Evolutionary conservation across 176 grass and related monocot species (phyloP).

Genomic region (Puccinellia tenuiflora): DNA sequence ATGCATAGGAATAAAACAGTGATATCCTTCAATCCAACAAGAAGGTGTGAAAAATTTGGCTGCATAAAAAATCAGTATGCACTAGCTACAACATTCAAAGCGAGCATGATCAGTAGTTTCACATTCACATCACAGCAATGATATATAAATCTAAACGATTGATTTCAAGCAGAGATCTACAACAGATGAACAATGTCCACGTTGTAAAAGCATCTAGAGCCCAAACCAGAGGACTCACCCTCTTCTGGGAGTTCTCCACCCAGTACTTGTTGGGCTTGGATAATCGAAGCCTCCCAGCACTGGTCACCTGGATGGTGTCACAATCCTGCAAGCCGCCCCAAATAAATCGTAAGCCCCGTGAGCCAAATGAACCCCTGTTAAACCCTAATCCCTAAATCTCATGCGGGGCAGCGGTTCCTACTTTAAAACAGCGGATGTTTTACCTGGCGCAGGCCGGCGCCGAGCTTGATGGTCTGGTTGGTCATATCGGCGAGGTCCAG

Average conservation of each 20-base stretch:
- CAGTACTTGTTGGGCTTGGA: constrained; percentile 96
- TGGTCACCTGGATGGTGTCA: constrained; percentile 63
- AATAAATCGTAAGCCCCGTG: background rate
- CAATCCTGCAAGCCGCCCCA: constrained; percentile 43
- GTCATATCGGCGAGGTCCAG: constrained; percentile 74
- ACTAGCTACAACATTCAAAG: background rate
- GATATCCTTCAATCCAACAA: background rate
- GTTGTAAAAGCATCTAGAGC: background rate
- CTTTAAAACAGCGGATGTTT: background rate
- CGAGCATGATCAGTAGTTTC: background rate
- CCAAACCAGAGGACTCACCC: constrained; percentile 41
- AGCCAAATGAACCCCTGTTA: constrained; percentile 14
- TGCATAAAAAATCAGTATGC: background rate
- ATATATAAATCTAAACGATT: background rate
- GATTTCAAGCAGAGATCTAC: background rate
- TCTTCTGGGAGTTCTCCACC: constrained; percentile 89
- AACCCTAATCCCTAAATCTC: constrained; percentile 26
- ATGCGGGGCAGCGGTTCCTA: background rate
- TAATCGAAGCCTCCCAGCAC: constrained; percentile 60
- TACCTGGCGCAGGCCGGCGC: constrained; percentile 72
- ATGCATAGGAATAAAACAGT: background rate
- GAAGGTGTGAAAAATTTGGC: background rate
- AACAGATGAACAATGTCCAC: background rate
- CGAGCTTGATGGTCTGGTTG: constrained; percentile 85
- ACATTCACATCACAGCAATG: background rate